Percentiles rank a stretch among this genome's conserved stretches.
phyloP scores from a whole-genome alignment of 2,329 filamentous ascomycete genomes.

The Cercospora sojina region DNA sequence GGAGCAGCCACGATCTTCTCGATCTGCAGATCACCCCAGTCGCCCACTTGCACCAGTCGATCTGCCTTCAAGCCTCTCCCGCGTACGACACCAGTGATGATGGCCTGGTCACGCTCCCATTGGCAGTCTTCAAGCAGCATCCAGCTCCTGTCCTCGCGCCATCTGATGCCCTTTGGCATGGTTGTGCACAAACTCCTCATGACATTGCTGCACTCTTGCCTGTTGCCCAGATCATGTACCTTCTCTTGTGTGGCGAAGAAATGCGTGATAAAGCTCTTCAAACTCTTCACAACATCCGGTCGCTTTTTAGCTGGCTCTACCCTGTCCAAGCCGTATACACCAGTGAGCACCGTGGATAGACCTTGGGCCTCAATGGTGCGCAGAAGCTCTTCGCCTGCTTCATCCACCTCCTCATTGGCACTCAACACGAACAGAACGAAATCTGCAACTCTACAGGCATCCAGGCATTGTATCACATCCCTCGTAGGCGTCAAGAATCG shows the following conservation, averaged over 20 bases:
- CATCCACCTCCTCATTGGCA: slow-evolving; percentile 78
- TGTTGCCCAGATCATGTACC: slow-evolving; percentile 80
- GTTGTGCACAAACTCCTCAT: slow-evolving; percentile 89
- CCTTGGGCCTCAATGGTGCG: slow-evolving; percentile 89
- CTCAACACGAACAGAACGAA: slow-evolving; percentile 87
- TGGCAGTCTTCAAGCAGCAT: slow-evolving; percentile 82
- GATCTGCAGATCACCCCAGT: slow-evolving; percentile 92
- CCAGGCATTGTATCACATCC: slow-evolving; percentile 74
- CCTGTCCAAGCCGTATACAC: slow-evolving; percentile 69
- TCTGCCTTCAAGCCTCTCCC: slow-evolving; percentile 87
- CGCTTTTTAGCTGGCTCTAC: slow-evolving; percentile 78
- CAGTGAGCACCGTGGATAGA: slow-evolving; percentile 84
- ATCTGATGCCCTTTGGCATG: slow-evolving; percentile 88
- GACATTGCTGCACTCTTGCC: slow-evolving; percentile 87
- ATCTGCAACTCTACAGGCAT: slow-evolving; percentile 84
- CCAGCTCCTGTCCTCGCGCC: slow-evolving; percentile 95
- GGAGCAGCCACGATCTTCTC: slow-evolving; percentile 82
- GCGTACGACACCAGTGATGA: slow-evolving; percentile 77
- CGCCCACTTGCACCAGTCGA: slow-evolving; percentile 83
- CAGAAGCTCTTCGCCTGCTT: slow-evolving; percentile 78
- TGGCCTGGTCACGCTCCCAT: slow-evolving; percentile 59
- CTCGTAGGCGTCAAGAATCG: slow-evolving; percentile 76
- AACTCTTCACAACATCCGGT: slow-evolving; percentile 71
- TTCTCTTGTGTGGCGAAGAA: slow-evolving; percentile 94
- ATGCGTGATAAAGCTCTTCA: slow-evolving; percentile 90